Evolutionary conservation across 139 green algal genomes (phyloP).

Genomic region (Gonium pectorale): DNA sequence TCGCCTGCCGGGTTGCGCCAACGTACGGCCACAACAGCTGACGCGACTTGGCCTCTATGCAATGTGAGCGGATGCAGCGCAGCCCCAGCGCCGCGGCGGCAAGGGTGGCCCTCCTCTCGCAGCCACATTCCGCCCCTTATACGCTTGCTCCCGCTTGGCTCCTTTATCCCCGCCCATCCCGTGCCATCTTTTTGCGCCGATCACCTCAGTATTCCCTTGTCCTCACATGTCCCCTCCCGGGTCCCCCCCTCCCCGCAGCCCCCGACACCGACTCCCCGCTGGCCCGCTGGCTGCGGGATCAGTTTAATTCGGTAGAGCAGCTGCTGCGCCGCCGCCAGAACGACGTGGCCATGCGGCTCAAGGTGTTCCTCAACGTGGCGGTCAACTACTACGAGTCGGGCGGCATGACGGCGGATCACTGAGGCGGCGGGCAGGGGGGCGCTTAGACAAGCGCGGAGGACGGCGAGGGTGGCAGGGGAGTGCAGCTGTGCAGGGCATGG

Average conservation of each 20-base stretch:
- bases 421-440: background rate
- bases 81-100: too few species aligned
- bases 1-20: too few species aligned
- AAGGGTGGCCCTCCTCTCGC: too few species aligned
- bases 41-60: too few species aligned
- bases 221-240: background rate
- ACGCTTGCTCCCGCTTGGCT: background rate
- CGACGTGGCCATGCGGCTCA: background rate
- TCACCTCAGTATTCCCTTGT: background rate
- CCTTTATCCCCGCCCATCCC: background rate
- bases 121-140: too few species aligned
- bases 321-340: background rate
- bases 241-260: background rate
- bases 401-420: background rate
- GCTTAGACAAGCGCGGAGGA: too few species aligned
- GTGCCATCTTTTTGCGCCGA: background rate
- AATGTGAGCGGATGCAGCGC: too few species aligned
- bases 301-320: background rate
- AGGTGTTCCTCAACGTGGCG: slow-evolving; percentile 27
- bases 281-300: background rate
- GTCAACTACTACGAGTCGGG: background rate
- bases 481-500: too few species aligned
- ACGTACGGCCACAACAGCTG: too few species aligned
- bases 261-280: background rate
- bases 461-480: too few species aligned